Base-by-base conservation (phyloP, 495 filamentous ascomycete species). In the Barbatosphaeria neglecta region DNA sequence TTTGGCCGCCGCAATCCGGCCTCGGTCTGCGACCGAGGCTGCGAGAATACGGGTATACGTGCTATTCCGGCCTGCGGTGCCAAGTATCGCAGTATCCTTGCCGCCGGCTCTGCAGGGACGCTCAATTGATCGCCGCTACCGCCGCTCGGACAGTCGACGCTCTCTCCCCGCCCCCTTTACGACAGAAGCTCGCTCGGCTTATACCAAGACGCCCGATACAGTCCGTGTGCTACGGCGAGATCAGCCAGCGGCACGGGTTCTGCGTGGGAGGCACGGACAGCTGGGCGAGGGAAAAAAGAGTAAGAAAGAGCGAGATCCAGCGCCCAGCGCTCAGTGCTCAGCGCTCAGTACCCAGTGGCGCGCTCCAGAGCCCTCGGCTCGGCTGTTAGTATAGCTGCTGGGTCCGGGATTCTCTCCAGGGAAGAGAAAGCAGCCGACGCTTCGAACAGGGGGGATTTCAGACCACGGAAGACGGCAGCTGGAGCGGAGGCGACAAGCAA, bases 401-500 rank as follows among this genome's bases (percentile, higher is more conserved):
- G 31, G 16, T 35, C 31, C 16, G 16, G 31, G 15, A 35, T 31
- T 38, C 27, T 37, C 31, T 45, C 15, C 25, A 33, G 38, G 33
- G 38, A 19, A n/a, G 25, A n/a, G 25, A n/a, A 35, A n/a, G 31
- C 31, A 11, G 13, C 13, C 16, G 16, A n/a, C 31, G 31, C 13
- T n/a, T 35, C 13, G 31, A 35, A 6, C 31, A 35, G 31, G 31
- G 31, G 31, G 13, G 7, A 35, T n/a, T 35, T 35, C 31, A 35
- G 48, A 37, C 37, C 19, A 50, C 48, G 52, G 52, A 22, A 48
- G 52, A 45, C 41, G 31, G 48, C 45, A 54, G 52, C 23, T 37
- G 45, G 45, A 44, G 52, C 47, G 52, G 52, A 42, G 48, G 44
- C 41, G 38, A 16, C 22, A 35, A 15, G 37, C 39, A 47, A 33